phyloP scores from a whole-genome alignment of 2,329 filamentous ascomycete species.

The Magnaporthiopsis incrustans region DNA sequence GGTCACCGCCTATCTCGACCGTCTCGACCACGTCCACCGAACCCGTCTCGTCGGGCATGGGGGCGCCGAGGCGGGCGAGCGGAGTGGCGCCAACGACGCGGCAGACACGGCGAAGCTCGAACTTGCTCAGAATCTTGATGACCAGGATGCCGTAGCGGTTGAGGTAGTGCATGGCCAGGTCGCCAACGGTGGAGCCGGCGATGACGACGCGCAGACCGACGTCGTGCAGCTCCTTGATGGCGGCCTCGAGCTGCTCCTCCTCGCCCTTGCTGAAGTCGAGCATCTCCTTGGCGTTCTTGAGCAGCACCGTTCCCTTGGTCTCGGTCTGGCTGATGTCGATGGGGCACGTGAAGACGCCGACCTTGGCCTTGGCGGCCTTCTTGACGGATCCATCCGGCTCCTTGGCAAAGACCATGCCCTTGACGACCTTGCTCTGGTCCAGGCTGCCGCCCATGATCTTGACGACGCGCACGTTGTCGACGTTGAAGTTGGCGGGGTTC shows the following conservation, averaged over 20 bases:
- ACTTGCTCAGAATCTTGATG: constrained; percentile 97
- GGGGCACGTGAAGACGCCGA: constrained; percentile 91
- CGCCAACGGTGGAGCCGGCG: constrained; percentile 87
- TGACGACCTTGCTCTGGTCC: constrained; percentile 88
- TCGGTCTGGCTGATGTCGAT: constrained; percentile 95
- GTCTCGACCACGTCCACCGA: constrained; percentile 92
- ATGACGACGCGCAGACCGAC: constrained; percentile 87
- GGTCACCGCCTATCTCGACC: constrained; percentile 92
- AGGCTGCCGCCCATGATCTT: constrained; percentile 99
- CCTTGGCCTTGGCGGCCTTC: constrained; percentile 88
- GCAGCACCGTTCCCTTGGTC: constrained; percentile 93
- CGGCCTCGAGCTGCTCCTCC: constrained; percentile 80
- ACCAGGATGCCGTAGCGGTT: constrained; percentile 95
- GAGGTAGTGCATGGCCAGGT: constrained; percentile 93
- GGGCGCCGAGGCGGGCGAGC: constrained; percentile 88
- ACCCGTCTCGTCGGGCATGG: constrained; percentile 99
- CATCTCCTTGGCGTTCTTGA: constrained; percentile 98
- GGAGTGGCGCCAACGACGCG: constrained; percentile 94
- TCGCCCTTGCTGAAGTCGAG: constrained; percentile 97
- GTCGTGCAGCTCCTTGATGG: constrained; percentile 93
- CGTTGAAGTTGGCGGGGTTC: constrained; percentile 93
- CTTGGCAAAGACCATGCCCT: constrained; percentile 96
- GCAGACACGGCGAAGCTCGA: constrained; percentile 90
- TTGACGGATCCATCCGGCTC: constrained; percentile 90
- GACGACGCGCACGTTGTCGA: constrained; percentile 97